Evolutionary conservation across 116 monocot species (phyloP), one percentile per base, ranked within the genome.

Genomic region (Zostera marina): DNA sequence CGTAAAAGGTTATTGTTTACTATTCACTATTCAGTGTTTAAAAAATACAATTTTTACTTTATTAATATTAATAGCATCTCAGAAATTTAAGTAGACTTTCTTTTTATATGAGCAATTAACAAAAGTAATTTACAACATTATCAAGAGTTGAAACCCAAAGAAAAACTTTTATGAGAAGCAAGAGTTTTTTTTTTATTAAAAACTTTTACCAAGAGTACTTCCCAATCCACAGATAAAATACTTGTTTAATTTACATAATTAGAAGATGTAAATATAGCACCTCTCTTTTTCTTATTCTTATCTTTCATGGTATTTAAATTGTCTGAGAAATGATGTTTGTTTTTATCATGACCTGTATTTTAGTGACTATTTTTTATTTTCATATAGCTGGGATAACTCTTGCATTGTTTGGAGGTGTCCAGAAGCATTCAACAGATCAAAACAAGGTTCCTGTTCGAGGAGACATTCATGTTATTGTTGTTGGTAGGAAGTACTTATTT

Each of bases 381-480:
- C 14, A 45, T 56, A 48, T 71, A 96, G 96, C 89, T 64, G 96
- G 96, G 32, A 89, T 96, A 53, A 82, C 80, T 45, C 89, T 96
- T 76, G 73, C 85, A 53, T 68, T 96, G 53, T 96, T 96, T 74
- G 96, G 89, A 56, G 96, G 96, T 65, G 96, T 85, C 22, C 96
- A 96, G 68, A 96, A 85, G 72, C 69, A 96, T 70, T 85, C 89
- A 52, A 72, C 69, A 63, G 85, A 96, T 81, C 82, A 85, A 68
- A 96, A 89, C 61, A 96, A 96, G 66, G 96, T 96, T 58, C 96
- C 96, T 60, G 89, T 96, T 53, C 77, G 96, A 61, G 96, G 96
- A 58, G 96, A 96, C 60, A 89, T 96, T 42, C 96, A 96, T 80
- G 80, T 85, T 61, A 77, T 96, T 58, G 54, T 96, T 63, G 89